Base-by-base conservation (phyloP, 108 stramenopile genomes). In the Pseudonitzschia delicatissima region DNA sequence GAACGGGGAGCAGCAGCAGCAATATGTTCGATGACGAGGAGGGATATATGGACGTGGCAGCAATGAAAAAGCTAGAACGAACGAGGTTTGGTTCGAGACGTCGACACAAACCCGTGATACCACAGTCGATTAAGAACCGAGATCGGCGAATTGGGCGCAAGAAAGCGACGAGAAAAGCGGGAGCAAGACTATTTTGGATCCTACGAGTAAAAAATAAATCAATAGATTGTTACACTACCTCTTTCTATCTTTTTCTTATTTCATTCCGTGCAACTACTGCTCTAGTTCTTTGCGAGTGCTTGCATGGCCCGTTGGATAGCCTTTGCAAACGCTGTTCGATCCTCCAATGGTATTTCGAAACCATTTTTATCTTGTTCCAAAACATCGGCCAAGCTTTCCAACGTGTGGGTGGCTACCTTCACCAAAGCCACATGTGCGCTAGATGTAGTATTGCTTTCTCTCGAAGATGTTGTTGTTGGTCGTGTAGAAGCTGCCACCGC, bases 281-380 rank as follows among this genome's bases (percentile, higher is more conserved):
- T n/a, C n/a, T 2, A 13, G 7, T 21, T 48, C 47, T 23, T 21
- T 21, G 71, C 66, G 60, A 77, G 34, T n/a, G 76, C 71, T 29
- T 67, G 71, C 77, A 78, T 78, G 34, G 72, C 72, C 18, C 52
- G 61, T 50, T 73, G 53, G 37, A 78, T 64, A 1, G 72, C 77
- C 26, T 69, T 57, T 4, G 77, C 77, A 58, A 78, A 78, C 20
- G 67, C 67, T 34, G 67, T 55, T 33, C 57, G 57, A 18, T 78
- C 77, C 36, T 67, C 47, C 37, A 73, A 33, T 23, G 77, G 67
- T 15, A 78, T 63, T 11, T 1, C 29, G 0, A 28, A 29, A 26
- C 20, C 27, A n/a, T 11, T 51, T 27, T 23, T 26, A 39, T 68
- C 57, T 25, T 34, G 27, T 45, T 71, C 50, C 31, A 78, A 26